Conservation (phyloP, 129 eudicot species). For the Sambucus nigra region DNA sequence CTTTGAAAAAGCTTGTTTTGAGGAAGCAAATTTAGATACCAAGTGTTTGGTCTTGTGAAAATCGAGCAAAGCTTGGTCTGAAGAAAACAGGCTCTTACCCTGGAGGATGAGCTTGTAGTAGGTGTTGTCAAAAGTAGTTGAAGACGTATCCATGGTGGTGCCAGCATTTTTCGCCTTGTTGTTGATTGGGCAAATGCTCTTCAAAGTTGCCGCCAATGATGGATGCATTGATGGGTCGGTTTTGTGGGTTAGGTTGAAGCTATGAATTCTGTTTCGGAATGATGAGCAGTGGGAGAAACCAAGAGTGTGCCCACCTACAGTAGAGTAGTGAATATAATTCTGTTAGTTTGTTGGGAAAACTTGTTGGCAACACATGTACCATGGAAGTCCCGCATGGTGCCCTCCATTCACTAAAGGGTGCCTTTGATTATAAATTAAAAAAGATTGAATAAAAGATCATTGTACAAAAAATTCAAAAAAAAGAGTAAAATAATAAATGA, state of each 20-base stretch:
- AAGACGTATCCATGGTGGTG: conserved; percentile 63
- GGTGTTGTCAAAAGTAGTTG: conserved; percentile 55
- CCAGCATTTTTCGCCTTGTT: conserved; percentile 55
- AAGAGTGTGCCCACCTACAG: conserved; percentile 68
- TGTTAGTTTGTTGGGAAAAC: no score
- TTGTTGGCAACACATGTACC: no score
- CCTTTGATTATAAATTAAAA: no score
- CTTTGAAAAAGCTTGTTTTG: conserved; percentile 48
- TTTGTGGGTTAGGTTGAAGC: conserved; percentile 59
- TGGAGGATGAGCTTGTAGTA: conserved; percentile 70
- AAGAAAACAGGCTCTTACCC: conserved; percentile 51
- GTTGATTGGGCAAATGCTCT: conserved; percentile 37
- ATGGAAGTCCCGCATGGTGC: no score
- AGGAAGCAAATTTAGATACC: conserved; percentile 48
- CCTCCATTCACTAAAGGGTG: no score
- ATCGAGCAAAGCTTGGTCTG: conserved; percentile 66
- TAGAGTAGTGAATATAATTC: conserved; percentile 2
- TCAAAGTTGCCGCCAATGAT: conserved; percentile 45
- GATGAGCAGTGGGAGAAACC: conserved; percentile 88
- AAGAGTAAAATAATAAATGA: no score
- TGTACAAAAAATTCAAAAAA: no score
- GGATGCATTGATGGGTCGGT: conserved; percentile 60
- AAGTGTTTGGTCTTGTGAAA: conserved; percentile 35
- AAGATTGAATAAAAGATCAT: no score
- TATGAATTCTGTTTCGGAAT: conserved; percentile 54